Evolutionary conservation across 495 filamentous ascomycete species (phyloP).

Genomic region (Hyaloscypha bicolor): DNA sequence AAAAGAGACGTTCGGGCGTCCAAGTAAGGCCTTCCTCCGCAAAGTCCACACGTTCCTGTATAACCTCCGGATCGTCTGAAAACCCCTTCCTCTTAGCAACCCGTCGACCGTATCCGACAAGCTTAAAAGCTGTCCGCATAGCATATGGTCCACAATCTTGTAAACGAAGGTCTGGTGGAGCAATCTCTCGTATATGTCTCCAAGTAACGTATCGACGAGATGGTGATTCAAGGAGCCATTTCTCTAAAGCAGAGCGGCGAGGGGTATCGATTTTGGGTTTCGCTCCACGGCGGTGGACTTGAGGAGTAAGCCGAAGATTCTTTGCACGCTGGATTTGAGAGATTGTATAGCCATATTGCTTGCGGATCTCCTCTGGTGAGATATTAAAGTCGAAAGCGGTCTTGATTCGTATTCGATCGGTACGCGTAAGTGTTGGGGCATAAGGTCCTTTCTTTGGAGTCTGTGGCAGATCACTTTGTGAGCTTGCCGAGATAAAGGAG

Average conservation of each 20-base stretch:
- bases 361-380: neutral
- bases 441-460: neutral
- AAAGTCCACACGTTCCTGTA: constrained; percentile 21
- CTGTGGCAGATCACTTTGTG: neutral
- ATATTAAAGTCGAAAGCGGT: neutral
- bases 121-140: neutral
- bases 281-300: neutral
- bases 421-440: neutral
- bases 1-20: constrained; percentile 25
- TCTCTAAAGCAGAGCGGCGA: neutral
- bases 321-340: neutral
- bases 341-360: neutral
- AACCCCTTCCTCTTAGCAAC: constrained; percentile 1
- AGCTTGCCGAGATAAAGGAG: too few relatives aligned
- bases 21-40: constrained; percentile 21
- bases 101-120: neutral
- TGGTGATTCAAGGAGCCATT: neutral
- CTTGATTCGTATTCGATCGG: constrained; percentile 1
- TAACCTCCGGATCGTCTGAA: constrained; percentile 5
- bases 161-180: neutral
- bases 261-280: neutral
- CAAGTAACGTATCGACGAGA: too few relatives aligned
- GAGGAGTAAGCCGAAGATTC: neutral
- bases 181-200: too few relatives aligned
- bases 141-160: neutral